phyloP scores from a whole-genome alignment of 164 flowering plant species.

The Macadamia tetraphylla region DNA sequence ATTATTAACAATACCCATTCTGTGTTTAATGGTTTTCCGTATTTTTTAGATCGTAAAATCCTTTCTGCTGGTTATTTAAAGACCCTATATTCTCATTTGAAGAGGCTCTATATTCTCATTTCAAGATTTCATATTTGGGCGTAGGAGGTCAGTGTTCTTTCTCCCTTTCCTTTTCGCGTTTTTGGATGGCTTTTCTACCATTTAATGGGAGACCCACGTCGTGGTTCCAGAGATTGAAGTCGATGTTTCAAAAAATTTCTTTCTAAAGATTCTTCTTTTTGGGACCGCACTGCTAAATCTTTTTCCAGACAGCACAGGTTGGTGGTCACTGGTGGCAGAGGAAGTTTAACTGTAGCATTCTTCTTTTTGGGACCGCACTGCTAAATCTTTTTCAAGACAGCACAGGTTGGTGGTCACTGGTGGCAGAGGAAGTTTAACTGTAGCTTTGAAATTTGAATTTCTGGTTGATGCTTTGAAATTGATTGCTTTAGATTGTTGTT shows the following conservation, averaged over 20 bases:
- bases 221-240: not conserved
- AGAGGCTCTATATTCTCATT: not conserved
- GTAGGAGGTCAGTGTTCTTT: constrained; percentile 3
- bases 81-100: not conserved
- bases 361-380: not conserved
- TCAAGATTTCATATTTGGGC: not conserved
- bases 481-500: not conserved
- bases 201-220: constrained; percentile 11
- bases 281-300: not conserved
- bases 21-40: constrained; percentile 5
- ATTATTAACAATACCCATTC: constrained; percentile 3
- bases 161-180: not conserved
- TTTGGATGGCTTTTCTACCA: constrained; percentile 6
- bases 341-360: not conserved
- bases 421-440: not conserved
- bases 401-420: constrained; percentile 1
- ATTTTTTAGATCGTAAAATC: not conserved
- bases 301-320: not conserved
- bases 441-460: too few species aligned
- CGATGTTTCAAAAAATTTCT: not conserved
- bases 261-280: not conserved
- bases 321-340: not conserved
- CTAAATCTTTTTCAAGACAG: not conserved
- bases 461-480: not conserved
- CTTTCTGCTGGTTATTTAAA: not conserved